Evolutionary conservation across 2,329 filamentous ascomycete genomes (phyloP).

Genomic region (Aspergillus sp.): DNA sequence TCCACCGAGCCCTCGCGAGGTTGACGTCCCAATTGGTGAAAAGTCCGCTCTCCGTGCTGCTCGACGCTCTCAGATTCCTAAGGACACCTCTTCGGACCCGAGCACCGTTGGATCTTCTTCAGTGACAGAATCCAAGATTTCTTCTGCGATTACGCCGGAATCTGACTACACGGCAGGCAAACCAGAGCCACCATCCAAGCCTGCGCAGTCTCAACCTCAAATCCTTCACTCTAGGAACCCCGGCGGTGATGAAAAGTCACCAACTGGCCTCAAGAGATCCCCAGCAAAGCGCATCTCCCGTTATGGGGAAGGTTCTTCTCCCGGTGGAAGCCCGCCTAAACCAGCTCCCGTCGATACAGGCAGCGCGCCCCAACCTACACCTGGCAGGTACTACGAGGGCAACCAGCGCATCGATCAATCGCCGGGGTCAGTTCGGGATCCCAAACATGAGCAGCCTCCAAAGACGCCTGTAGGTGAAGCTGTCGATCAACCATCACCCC

Average conservation of each 20-base stretch:
- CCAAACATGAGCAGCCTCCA: conserved; percentile 11
- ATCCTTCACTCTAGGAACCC: conserved; percentile 25
- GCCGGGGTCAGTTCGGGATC: conserved; percentile 5
- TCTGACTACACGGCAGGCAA: conserved; percentile 22
- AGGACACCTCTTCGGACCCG: conserved; percentile 22
- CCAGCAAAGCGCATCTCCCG: conserved; percentile 34
- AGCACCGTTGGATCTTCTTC: conserved; percentile 21
- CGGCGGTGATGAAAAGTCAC: conserved; percentile 21
- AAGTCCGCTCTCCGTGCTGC: conserved; percentile 40
- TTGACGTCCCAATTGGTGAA: conserved; percentile 56
- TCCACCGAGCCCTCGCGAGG: conserved; percentile 42
- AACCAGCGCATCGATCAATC: conserved; percentile 3
- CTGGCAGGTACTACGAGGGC: conserved; percentile 6
- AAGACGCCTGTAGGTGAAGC: conserved; percentile 18
- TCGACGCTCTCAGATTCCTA: conserved; percentile 22
- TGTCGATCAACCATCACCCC: conserved; percentile 23
- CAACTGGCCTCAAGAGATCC: conserved; percentile 29
- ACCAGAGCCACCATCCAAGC: conserved; percentile 15
- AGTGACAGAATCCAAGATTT: conserved; percentile 18
- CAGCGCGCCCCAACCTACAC: conserved; percentile 7
- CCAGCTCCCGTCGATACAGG: conserved; percentile 12
- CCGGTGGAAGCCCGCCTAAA: conserved; percentile 18
- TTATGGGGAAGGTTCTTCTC: conserved; percentile 24
- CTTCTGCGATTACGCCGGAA: conserved; percentile 24
- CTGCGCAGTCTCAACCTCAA: conserved; percentile 19